Evolutionary conservation across 192 early-diverging fungal species (phyloP).

Genomic region (Mortierella alpina): DNA sequence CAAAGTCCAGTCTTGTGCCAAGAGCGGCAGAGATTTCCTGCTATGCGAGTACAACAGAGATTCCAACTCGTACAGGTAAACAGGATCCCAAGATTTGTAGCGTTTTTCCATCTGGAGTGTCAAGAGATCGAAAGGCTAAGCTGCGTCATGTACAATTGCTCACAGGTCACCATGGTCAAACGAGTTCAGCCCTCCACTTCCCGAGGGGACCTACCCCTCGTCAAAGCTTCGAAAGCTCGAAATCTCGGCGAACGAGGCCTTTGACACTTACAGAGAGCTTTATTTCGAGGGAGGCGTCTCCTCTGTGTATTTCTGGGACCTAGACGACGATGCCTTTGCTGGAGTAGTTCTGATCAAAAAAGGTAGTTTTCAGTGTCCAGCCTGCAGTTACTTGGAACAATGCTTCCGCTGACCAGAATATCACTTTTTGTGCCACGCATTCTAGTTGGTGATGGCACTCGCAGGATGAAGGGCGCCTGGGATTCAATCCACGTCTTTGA

Average conservation of each 20-base stretch:
- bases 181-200: constrained; percentile 88
- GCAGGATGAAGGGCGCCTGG: constrained; percentile 91
- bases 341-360: constrained; percentile 97
- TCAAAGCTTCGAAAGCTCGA: constrained; percentile 89
- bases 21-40: constrained; percentile 85
- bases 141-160: not conserved
- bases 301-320: constrained; percentile 96
- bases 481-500: constrained; percentile 98
- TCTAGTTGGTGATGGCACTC: constrained; percentile 70
- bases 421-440: not conserved
- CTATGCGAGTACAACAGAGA: constrained; percentile 98
- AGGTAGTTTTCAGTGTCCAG: constrained; percentile 59
- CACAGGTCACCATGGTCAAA: constrained; percentile 96
- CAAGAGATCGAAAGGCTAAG: not conserved
- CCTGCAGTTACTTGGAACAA: not conserved
- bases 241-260: constrained; percentile 92
- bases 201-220: constrained; percentile 84
- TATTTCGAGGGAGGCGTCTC: constrained; percentile 97
- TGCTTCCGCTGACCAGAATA: not conserved
- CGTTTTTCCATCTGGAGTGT: not conserved
- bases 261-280: constrained; percentile 95
- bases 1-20: constrained; percentile 74
- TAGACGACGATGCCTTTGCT: constrained; percentile 85
- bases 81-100: not conserved
- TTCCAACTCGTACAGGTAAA: constrained; percentile 88